These are phyloP conservation scores for Chrysoporthe cubensis DNA, from an alignment of 2,329 filamentous ascomycete genomes.

Conservation along the genomic window DNA sequence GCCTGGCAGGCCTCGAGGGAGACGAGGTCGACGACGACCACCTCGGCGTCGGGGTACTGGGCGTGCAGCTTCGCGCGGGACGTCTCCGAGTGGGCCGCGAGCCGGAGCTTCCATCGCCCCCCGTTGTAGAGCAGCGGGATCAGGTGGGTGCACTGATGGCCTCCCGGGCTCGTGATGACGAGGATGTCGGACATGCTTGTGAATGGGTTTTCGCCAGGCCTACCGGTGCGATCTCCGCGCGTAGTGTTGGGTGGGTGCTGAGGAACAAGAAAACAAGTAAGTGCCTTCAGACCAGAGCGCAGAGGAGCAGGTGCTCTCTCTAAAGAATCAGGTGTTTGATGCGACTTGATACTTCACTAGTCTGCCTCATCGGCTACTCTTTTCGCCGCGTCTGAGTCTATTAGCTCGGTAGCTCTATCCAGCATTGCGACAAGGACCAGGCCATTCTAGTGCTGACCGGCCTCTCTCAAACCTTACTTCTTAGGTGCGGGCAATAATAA, in stretches of 20 bases:
- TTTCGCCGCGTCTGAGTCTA: too few species aligned
- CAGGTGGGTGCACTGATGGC: constrained; percentile 41
- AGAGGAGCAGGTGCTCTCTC: too few species aligned
- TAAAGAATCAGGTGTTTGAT: too few species aligned
- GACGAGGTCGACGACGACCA: constrained; percentile 31
- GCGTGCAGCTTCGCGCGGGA: constrained; percentile 36
- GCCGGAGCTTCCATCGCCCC: constrained; percentile 38
- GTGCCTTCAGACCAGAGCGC: too few species aligned
- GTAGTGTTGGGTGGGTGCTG: not conserved
- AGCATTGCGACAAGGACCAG: too few species aligned
- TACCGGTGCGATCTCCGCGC: too few species aligned
- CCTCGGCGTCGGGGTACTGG: constrained; percentile 39
- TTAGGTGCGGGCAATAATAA: too few species aligned
- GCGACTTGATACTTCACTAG: too few species aligned
- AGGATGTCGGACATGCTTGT: constrained; percentile 37
- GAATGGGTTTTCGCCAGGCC: not conserved
- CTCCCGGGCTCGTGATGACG: constrained; percentile 43
- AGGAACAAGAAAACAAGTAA: not conserved
- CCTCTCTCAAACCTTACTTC: too few species aligned
- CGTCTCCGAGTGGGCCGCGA: constrained; percentile 37
- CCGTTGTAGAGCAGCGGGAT: constrained; percentile 40
- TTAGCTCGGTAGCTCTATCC: too few species aligned
- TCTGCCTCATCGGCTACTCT: too few species aligned
- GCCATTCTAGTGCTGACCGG: too few species aligned
- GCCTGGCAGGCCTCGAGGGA: not conserved